Conservation (phyloP, 768 basidiomycete species). For the Russula sp. region DNA sequence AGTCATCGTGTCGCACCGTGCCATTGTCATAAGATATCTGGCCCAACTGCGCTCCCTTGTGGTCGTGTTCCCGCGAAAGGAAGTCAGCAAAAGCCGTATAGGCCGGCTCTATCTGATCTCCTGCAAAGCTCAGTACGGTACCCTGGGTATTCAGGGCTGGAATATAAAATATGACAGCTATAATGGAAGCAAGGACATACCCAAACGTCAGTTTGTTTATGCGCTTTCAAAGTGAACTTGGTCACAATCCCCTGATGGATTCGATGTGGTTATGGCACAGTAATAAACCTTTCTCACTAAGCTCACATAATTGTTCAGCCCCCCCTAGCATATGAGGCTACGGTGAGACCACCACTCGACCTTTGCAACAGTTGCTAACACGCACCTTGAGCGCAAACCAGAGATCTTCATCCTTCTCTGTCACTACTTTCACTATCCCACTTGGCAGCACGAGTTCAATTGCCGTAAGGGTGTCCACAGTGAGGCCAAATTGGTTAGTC, state of each 20-base stretch:
- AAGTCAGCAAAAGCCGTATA: background rate
- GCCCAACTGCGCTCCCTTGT: background rate
- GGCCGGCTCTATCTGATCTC: background rate
- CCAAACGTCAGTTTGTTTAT: conserved; percentile 16
- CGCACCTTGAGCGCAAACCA: conserved; percentile 1
- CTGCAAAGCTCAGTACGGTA: background rate
- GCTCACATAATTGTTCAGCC: conserved; percentile 17
- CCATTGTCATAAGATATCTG: background rate
- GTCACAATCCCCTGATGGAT: conserved; percentile 13
- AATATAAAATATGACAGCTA: background rate
- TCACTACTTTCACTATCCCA: background rate
- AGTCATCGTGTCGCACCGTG: conserved; percentile 21
- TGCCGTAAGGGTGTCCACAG: background rate
- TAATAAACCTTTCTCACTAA: background rate
- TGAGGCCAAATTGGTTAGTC: conserved; percentile 21
- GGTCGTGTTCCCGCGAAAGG: background rate
- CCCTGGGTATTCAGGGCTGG: background rate
- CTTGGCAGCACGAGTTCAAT: conserved; percentile 1
- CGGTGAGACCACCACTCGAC: background rate
- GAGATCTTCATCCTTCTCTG: background rate
- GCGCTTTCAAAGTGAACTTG: conserved; percentile 9
- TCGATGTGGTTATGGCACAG: background rate
- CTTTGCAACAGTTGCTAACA: too few relatives aligned
- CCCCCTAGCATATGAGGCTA: background rate
- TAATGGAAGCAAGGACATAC: background rate